Evolutionary conservation across 306 rosid genomes (phyloP), one percentile per base, ranked within the genome.

Genomic region (Purshia tridentata): DNA sequence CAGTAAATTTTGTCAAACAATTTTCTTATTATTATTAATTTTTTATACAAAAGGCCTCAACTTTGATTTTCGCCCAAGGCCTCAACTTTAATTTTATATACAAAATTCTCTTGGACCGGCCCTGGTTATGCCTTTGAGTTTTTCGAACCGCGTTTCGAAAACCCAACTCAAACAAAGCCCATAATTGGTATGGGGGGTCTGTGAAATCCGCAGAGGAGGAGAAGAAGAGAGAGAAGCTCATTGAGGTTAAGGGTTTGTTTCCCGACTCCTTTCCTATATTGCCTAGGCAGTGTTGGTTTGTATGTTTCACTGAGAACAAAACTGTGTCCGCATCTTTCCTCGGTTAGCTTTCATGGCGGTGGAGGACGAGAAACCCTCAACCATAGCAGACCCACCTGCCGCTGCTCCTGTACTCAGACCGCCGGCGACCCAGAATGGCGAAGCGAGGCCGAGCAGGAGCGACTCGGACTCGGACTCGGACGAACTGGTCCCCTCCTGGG

Each of bases 391-490:
- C 22, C 13, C 66, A 60, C 15, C 66, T 60, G 46, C 39, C 22
- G 66, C 66, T 37, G 22, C 95, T 37, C 95, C 89, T 4, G 79
- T 81, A 58, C 45, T 81, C 35, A 86, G 88, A 73, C 79, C 93
- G 9, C 76, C 86, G 9, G 76, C 64, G 8, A 56, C 79, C 1
- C 88, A 85, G 77, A 89, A 91, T 84, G 97, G 90, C 2, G 99
- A 86, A 72, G 72, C 72, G 45, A 83, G 79, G 56, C 56, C 86
- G 1, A 81, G 88, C 49, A 70, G 85, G 3, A 84, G 89, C 61
- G 90, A 85, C 72, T 86, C 92, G 0, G 97, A 88, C 74, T 87
- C 96, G 0, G 96, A 86, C 8, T 55, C 75, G 14, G 67, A 29
- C 35, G 1, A 1, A 29, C 2, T 66, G 0, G 80, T 63, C 18